Percentiles rank a stretch among this genome's conserved stretches.
Conservation (phyloP, 352 stramenopile genomes). For the Phytophthora podocarpi region DNA sequence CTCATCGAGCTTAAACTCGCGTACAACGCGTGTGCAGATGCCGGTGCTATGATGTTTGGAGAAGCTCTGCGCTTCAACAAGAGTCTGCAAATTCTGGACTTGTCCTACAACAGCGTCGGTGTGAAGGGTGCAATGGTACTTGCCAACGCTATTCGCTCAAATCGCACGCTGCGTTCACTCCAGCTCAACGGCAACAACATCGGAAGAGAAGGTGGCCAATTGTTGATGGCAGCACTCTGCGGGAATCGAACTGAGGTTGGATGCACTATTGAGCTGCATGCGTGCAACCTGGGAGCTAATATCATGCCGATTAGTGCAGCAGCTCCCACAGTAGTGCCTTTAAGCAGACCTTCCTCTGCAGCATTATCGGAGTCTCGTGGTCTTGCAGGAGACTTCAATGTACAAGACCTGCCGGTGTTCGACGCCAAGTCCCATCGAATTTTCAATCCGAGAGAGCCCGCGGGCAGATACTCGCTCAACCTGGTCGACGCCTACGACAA, state of each 20-base stretch:
- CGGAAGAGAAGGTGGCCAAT: conserved; percentile 67
- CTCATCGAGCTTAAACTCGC: conserved; percentile 70
- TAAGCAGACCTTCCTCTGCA: conserved; percentile 4
- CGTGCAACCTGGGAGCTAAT: conserved; percentile 59
- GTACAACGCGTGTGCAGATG: conserved; percentile 81
- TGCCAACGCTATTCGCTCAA: conserved; percentile 65
- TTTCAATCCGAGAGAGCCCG: conserved; percentile 78
- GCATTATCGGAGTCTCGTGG: not conserved
- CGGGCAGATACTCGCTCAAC: conserved; percentile 71
- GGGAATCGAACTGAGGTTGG: conserved; percentile 56
- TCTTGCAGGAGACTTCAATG: conserved; percentile 32
- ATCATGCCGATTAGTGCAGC: conserved; percentile 18
- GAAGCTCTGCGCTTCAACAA: conserved; percentile 69
- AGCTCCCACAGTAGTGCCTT: not conserved
- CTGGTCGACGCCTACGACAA: conserved; percentile 74
- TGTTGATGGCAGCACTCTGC: conserved; percentile 69
- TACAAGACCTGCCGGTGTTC: conserved; percentile 50
- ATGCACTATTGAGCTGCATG: conserved; percentile 63
- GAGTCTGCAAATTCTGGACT: conserved; percentile 62
- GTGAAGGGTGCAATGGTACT: conserved; percentile 76
- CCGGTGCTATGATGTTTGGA: conserved; percentile 78
- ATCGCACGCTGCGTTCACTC: conserved; percentile 60
- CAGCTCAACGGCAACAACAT: conserved; percentile 84
- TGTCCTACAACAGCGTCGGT: conserved; percentile 83
- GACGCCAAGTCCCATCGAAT: conserved; percentile 39